Percentiles rank a stretch among this genome's conserved stretches.
phyloP scores from a whole-genome alignment of 768 basidiomycete genomes.

The Hemileccinum impolitum region DNA sequence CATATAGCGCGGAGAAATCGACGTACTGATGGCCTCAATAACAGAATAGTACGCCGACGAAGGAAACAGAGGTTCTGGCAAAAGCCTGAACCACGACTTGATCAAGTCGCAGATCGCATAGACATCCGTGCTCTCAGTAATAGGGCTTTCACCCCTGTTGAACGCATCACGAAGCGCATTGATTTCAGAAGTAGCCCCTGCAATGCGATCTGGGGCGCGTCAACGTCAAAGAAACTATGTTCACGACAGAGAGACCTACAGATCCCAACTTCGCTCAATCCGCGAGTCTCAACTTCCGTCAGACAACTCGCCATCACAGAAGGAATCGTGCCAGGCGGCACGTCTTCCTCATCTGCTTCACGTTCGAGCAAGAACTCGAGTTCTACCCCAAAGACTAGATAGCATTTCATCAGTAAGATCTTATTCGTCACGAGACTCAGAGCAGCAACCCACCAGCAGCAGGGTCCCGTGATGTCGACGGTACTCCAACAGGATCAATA shows the following conservation, averaged over 20 bases:
- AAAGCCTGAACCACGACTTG: slow-evolving; percentile 81
- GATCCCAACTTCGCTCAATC: slow-evolving; percentile 78
- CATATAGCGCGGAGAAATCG: neutral
- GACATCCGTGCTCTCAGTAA: slow-evolving; percentile 62
- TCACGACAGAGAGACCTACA: slow-evolving; percentile 46
- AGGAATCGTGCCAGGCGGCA: slow-evolving; percentile 60
- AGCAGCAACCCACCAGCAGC: slow-evolving; percentile 55
- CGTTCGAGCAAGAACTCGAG: slow-evolving; percentile 65
- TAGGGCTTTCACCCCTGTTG: slow-evolving; percentile 68
- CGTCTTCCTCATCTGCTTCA: slow-evolving; percentile 49
- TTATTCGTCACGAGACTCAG: neutral
- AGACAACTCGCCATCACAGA: slow-evolving; percentile 63
- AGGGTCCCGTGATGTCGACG: slow-evolving; percentile 63
- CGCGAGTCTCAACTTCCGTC: slow-evolving; percentile 67
- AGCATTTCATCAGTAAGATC: slow-evolving; percentile 5
- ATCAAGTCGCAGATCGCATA: slow-evolving; percentile 81
- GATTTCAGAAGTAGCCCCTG: slow-evolving; percentile 71
- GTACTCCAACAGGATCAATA: slow-evolving; percentile 48
- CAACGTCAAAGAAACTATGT: neutral
- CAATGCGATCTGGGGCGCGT: slow-evolving; percentile 63
- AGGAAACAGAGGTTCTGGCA: slow-evolving; percentile 81
- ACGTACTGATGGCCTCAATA: slow-evolving; percentile 69
- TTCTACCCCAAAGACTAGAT: slow-evolving; percentile 71
- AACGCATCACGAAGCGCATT: slow-evolving; percentile 68
- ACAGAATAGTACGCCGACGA: slow-evolving; percentile 61